Percentiles rank a stretch among this genome's conserved stretches.
These are phyloP conservation scores for Penicillium flavigenum DNA, from an alignment of 495 filamentous ascomycete species.

Conservation along the genomic window DNA sequence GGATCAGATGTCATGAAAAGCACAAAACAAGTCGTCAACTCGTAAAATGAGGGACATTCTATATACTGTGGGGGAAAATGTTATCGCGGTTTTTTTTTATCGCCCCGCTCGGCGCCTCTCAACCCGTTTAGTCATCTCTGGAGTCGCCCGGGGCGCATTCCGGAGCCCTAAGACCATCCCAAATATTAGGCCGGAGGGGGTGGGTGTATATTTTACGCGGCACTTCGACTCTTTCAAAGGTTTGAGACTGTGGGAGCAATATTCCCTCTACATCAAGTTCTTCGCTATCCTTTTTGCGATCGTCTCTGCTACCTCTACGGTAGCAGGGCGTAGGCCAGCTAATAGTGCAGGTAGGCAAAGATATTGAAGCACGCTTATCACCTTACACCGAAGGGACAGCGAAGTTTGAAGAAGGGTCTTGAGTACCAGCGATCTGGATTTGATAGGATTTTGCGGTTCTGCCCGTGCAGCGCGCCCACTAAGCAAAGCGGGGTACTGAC, in stretches of 20 bases:
- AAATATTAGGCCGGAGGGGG: background rate
- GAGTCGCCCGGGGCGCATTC: background rate
- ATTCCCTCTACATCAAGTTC: background rate
- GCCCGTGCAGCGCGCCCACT: no score
- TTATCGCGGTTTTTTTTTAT: constrained; percentile 11
- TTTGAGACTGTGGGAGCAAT: background rate
- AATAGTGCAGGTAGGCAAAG: no score
- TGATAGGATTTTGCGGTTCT: no score
- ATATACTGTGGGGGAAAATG: constrained; percentile 5
- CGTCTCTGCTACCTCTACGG: background rate
- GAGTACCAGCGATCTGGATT: no score
- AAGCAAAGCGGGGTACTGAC: no score
- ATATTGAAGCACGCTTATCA: no score
- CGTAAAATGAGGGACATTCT: background rate
- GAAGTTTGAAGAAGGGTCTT: no score
- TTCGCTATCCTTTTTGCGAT: background rate
- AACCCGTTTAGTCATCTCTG: background rate
- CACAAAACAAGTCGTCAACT: constrained; percentile 5
- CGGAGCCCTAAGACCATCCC: background rate
- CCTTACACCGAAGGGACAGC: no score
- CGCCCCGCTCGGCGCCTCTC: background rate
- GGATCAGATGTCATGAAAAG: background rate
- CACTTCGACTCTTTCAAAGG: background rate
- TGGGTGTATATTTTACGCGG: no score
- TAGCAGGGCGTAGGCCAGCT: no score